Evolutionary conservation across 2,329 filamentous ascomycete species (phyloP).

Genomic region (Thyridium curvatum): DNA sequence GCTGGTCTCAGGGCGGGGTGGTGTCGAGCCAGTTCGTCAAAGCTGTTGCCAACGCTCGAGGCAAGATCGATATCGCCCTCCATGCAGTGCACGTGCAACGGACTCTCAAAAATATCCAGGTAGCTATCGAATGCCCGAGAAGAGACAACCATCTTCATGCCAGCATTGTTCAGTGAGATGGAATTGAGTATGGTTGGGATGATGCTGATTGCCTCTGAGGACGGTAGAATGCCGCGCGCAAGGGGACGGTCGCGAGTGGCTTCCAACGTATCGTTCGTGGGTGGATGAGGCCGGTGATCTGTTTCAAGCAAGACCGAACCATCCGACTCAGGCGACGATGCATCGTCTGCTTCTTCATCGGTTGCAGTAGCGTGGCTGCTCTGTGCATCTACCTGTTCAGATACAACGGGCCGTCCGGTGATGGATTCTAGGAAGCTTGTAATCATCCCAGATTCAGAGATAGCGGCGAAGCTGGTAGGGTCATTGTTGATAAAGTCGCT

Average conservation of each 20-base stretch:
- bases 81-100: constrained; percentile 80
- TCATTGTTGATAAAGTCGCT: constrained; percentile 98
- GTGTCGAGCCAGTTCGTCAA: constrained; percentile 92
- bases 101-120: constrained; percentile 94
- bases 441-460: constrained; percentile 88
- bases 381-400: constrained; percentile 22
- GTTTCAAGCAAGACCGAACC: constrained; percentile 28
- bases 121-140: constrained; percentile 81
- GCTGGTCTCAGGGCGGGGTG: constrained; percentile 76
- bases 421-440: constrained; percentile 80
- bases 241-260: constrained; percentile 35
- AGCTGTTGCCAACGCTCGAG: constrained; percentile 69
- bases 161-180: constrained; percentile 83
- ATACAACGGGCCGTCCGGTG: constrained; percentile 45
- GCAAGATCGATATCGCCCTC: constrained; percentile 63
- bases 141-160: constrained; percentile 79
- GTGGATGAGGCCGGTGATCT: constrained; percentile 43
- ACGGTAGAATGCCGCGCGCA: constrained; percentile 75
- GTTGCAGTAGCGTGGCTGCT: background rate
- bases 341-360: constrained; percentile 18
- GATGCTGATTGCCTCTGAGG: constrained; percentile 78
- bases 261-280: constrained; percentile 42
- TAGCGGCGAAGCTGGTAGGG: constrained; percentile 92
- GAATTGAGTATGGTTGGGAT: constrained; percentile 87
- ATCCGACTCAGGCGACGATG: constrained; percentile 31